Percentiles rank a stretch among this genome's conserved stretches.
These are phyloP conservation scores for Tylopilus orsonianus DNA, from an alignment of 1,284 basidiomycete species.

Conservation along the genomic window DNA sequence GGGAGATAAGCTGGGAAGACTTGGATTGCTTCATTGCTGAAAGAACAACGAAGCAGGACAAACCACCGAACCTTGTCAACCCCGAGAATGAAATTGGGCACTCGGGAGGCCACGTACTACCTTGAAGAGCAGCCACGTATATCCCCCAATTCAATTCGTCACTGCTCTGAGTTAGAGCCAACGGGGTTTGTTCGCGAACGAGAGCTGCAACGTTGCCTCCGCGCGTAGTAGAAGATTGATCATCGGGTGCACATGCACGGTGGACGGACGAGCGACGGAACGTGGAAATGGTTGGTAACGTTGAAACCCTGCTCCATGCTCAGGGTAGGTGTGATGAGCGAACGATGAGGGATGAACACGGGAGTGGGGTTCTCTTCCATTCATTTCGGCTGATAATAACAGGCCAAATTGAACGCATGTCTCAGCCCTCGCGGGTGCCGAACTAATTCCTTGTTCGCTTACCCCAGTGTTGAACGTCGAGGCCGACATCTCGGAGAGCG, in stretches of 20 bases:
- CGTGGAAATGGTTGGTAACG: constrained; percentile 3
- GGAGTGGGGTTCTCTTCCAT: constrained; percentile 22
- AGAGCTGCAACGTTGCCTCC: constrained; percentile 27
- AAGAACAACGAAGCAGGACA: constrained; percentile 14
- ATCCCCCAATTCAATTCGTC: not conserved
- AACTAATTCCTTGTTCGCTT: not conserved
- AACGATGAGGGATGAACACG: constrained; percentile 11
- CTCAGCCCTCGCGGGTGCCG: constrained; percentile 9
- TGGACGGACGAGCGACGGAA: constrained; percentile 15
- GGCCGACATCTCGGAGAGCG: not conserved
- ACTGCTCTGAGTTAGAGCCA: constrained; percentile 3
- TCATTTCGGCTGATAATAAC: constrained; percentile 9
- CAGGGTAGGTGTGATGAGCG: constrained; percentile 23
- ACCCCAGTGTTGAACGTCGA: constrained; percentile 1
- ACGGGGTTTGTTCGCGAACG: constrained; percentile 15
- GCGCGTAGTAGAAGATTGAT: constrained; percentile 29
- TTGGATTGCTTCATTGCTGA: constrained; percentile 3
- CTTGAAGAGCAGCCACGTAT: constrained; percentile 4
- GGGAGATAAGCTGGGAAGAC: constrained; percentile 31
- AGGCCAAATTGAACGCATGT: constrained; percentile 4
- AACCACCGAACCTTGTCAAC: constrained; percentile 21
- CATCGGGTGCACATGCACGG: constrained; percentile 22
- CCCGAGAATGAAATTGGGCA: constrained; percentile 12
- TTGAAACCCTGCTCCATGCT: constrained; percentile 12
- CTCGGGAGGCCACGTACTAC: constrained; percentile 1